A percentile compares a stretch with the other conserved stretches of the same genome.
phyloP scores from a whole-genome alignment of 169 alveolate genomes.

The Perkinsus chesapeaki region DNA sequence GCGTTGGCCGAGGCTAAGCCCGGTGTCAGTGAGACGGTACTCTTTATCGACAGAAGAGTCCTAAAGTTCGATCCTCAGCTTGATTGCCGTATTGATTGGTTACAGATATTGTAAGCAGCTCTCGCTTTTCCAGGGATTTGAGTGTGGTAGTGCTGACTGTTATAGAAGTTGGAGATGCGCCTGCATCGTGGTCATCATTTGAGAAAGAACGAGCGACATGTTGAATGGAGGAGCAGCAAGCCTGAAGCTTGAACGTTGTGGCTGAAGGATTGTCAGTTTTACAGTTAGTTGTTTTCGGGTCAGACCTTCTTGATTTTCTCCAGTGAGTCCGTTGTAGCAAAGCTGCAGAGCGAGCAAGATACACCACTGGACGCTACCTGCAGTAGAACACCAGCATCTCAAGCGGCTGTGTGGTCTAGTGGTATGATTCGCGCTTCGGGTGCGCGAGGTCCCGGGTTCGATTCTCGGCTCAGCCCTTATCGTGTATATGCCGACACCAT shows the following conservation, averaged over 20 bases:
- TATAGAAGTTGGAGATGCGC: neutral
- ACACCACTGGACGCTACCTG: neutral
- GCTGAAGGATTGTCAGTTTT: neutral
- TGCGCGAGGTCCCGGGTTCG: slow-evolving; percentile 8
- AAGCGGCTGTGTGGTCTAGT: neutral
- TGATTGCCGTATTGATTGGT: neutral
- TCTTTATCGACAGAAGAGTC: neutral
- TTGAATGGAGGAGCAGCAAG: neutral
- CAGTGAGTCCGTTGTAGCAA: neutral
- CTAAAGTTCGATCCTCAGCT: neutral
- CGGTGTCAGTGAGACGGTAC: neutral
- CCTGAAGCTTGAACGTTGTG: neutral
- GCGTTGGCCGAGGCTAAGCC: neutral
- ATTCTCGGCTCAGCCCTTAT: slow-evolving; percentile 6
- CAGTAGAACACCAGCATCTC: neutral
- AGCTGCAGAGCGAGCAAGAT: neutral
- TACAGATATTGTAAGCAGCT: neutral
- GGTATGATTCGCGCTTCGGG: slow-evolving; percentile 6
- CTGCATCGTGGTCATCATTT: neutral
- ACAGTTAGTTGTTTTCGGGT: neutral
- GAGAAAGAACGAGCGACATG: neutral
- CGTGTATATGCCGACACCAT: no score
- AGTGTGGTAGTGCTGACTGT: neutral
- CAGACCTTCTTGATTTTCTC: neutral
- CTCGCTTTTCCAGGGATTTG: neutral